Percentiles rank a stretch among this genome's conserved stretches.
Conservation (phyloP, 2,329 filamentous ascomycete species). For the Ophiostoma sp. region DNA sequence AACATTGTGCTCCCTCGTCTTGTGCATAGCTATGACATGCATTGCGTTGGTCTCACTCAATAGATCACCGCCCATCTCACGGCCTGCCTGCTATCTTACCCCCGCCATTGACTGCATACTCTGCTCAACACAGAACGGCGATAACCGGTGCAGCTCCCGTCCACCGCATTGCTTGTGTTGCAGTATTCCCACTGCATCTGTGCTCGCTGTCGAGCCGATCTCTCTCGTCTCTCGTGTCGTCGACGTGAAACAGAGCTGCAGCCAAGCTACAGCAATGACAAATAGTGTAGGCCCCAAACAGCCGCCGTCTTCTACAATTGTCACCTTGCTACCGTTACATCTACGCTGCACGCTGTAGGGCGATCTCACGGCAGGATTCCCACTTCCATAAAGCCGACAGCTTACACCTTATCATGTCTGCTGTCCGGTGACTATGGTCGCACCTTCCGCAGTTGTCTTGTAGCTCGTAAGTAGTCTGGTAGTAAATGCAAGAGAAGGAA, state of each 20-base stretch:
- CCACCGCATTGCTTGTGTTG: not conserved
- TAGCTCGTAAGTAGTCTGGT: not conserved
- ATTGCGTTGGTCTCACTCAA: not conserved
- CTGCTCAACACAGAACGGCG: too few relatives aligned
- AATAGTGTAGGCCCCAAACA: not conserved
- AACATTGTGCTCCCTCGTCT: not conserved
- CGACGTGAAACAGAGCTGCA: constrained; percentile 1
- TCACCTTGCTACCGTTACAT: not conserved
- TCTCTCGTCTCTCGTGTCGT: not conserved
- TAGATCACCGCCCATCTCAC: not conserved
- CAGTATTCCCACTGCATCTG: not conserved
- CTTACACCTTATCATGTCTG: not conserved
- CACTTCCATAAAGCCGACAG: not conserved
- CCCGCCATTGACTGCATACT: not conserved
- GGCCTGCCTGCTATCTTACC: too few relatives aligned
- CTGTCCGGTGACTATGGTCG: not conserved
- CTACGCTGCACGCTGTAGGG: not conserved
- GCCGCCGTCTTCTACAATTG: not conserved
- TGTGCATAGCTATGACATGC: not conserved
- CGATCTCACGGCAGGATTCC: constrained; percentile 1
- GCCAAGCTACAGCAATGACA: not conserved
- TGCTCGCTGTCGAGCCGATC: not conserved
- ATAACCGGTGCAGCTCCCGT: not conserved
- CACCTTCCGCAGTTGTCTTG: not conserved
- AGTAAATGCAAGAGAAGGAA: not conserved